Base-by-base conservation (phyloP, 2,329 filamentous ascomycete species). In the Aspergillus sclerotialis region DNA sequence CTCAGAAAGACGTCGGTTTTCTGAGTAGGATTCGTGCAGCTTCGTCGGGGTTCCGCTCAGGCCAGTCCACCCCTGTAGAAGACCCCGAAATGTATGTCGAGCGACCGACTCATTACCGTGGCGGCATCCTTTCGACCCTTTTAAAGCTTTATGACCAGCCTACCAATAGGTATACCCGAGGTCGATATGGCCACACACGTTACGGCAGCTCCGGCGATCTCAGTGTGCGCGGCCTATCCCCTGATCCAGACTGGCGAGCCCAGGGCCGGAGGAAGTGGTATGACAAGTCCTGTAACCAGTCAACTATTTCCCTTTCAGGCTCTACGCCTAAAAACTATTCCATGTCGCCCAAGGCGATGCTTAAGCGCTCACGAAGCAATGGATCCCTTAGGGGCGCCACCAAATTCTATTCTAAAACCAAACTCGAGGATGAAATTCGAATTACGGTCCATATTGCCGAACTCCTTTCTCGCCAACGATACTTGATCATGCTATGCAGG, bases 401-500 rank as follows among this genome's bases (percentile, higher is more conserved):
- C n/a, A 61, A 55, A 38, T 45, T 37, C 26, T 50, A 49, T 47
- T 49, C 45, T n/a, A 53, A 48, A 35, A 54, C 56, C 21, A 50
- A 54, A 15, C 42, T 63, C 5, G 60, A 63, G 32, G 69, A 78
- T 25, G 71, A 78, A 44, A 71, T 76, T 40, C 67, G 69, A 35
- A 76, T 81, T 44, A 78, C 74, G 2, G 68, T 77, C 4, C 76
- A 80, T 49, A 74, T 82, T 39, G 75, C 75, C 12, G 75, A 78
- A 42, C 89, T 84, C 14, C 73, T 94, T 14, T 79, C 81, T 29
- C 78, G 89, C 4, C 89, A 95, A 48, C 76, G 78, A 33, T 95
- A 94, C 56, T 73, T 95, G 9, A 73, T 90, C 39, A 88, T 84
- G 58, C 75, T 96, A 28, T 95, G 90, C 54, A 78, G 80, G 28